Percentiles rank a stretch among this genome's conserved stretches.
phyloP scores from a whole-genome alignment of 169 alveolate genomes.

The Cryptosporidium ubiquitum region DNA sequence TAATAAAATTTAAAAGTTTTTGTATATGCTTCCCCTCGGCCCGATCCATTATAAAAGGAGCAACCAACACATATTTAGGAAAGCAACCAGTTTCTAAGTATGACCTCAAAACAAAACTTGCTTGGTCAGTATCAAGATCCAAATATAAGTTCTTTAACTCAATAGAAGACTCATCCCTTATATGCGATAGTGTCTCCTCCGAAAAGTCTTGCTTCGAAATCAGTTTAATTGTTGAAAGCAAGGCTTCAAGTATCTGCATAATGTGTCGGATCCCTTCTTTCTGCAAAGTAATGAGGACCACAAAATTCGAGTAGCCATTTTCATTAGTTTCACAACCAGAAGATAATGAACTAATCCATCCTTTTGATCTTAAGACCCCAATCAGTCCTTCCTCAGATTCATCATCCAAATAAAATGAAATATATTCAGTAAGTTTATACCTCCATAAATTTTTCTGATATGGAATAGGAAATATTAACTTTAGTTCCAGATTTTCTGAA shows the following conservation, averaged over 20 bases:
- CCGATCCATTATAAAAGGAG: conserved; percentile 37
- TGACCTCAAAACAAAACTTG: conserved; percentile 11
- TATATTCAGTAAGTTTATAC: conserved; percentile 31
- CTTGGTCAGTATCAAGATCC: conserved; percentile 9
- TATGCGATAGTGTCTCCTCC: neutral
- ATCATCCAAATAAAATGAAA: conserved; percentile 42
- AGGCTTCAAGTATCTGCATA: conserved; percentile 24
- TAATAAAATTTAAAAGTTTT: conserved; percentile 17
- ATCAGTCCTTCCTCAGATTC: conserved; percentile 55
- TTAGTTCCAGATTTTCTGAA: neutral
- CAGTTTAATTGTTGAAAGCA: conserved; percentile 41
- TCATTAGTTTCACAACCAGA: conserved; percentile 22
- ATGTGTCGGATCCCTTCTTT: conserved; percentile 31
- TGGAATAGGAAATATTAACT: conserved; percentile 47
- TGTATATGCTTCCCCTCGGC: conserved; percentile 12
- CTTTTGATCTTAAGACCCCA: conserved; percentile 48
- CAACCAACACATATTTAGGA: conserved; percentile 24
- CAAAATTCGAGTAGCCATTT: conserved; percentile 49
- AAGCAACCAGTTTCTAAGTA: conserved; percentile 39
- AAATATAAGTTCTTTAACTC: conserved; percentile 4
- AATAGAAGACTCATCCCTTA: conserved; percentile 15
- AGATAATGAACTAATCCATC: conserved; percentile 33
- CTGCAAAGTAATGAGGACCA: neutral
- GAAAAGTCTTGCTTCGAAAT: conserved; percentile 4
- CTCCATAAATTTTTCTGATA: conserved; percentile 55